These are phyloP conservation scores for Dimargaris verticillata DNA, from an alignment of 192 early-diverging fungal species.

Conservation along the genomic window DNA sequence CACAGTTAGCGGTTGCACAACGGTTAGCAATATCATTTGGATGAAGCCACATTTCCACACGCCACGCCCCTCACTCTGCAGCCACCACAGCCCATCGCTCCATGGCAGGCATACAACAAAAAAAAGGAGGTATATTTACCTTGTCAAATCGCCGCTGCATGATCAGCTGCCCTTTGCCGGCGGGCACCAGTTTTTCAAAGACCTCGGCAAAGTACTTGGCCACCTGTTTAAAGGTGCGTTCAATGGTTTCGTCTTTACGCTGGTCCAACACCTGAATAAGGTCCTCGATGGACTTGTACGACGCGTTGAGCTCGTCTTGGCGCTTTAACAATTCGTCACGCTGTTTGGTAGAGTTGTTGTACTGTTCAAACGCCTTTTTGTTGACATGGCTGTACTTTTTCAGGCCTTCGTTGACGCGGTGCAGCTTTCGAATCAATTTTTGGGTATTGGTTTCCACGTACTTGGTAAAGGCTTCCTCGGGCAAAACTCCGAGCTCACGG, in stretches of 20 bases:
- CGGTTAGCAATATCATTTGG: too few relatives aligned
- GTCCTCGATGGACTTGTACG: slow-evolving; percentile 63
- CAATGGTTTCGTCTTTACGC: slow-evolving; percentile 93
- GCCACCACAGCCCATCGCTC: too few relatives aligned
- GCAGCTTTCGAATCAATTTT: slow-evolving; percentile 38
- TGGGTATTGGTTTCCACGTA: slow-evolving; percentile 6
- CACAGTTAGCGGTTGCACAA: too few relatives aligned
- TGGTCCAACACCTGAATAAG: slow-evolving; percentile 83
- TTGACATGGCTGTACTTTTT: slow-evolving; percentile 90
- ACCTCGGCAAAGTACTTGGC: slow-evolving; percentile 73
- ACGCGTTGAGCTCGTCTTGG: slow-evolving; percentile 77
- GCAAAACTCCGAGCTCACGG: slow-evolving; percentile 87
- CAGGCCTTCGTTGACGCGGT: slow-evolving; percentile 69
- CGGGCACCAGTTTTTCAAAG: slow-evolving; percentile 80
- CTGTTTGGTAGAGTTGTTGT: slow-evolving; percentile 81
- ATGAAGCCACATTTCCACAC: too few relatives aligned
- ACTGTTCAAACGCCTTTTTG: slow-evolving; percentile 98
- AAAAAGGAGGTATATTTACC: slow-evolving; percentile 14
- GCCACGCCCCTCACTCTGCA: too few relatives aligned
- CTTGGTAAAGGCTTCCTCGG: slow-evolving; percentile 67
- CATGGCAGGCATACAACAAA: too few relatives aligned
- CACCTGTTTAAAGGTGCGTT: slow-evolving; percentile 88
- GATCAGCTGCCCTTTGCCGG: slow-evolving; percentile 64
- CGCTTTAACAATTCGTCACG: slow-evolving; percentile 63
- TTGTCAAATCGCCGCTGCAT: slow-evolving; percentile 59